Evolutionary conservation across 2,329 filamentous ascomycete species (phyloP), one percentile per base, ranked within the genome.

Genomic region (Geosmithia flava): DNA sequence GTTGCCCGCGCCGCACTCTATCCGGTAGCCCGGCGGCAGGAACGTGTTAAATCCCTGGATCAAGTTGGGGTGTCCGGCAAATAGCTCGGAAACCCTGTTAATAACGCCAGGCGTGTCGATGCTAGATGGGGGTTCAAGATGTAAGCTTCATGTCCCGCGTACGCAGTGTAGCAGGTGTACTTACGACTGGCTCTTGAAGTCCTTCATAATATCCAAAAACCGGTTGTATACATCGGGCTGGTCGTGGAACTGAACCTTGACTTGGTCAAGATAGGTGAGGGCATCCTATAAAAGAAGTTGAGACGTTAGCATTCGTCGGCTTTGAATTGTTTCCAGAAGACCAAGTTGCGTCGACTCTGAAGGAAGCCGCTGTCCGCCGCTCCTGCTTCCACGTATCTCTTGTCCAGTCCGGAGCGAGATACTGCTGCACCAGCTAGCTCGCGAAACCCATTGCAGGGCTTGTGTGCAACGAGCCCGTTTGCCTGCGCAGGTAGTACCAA

Each of bases 21-120:
- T 98, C 50, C 93, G 79, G 62, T 98, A 98, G 2, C 93, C 90
- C 0, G 90, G 90, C 3, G 93, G 93, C 8, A 98, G 71, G 62
- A 98, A 98, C 0, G 93, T 98, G 61, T 98, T 98, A 64, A 98
- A 98, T 0, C 93, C 93, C 65, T 97, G 91, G 45, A 98, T 97
- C 23, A 95, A 75, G 60, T 87, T 93, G 2, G 93, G 93, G 58
- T 98, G 91, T 2, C 93, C 93, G 20, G 91, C 90, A 61, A 98
- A 98, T 1, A 98, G 78, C 47, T 89, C 88, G 2, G 93, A 97
- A 27, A 98, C 93, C 45, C 93, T 83, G 58, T 95, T 94, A 56
- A 98, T 98, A 2, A 98, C 93, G 1, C 93, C 93, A 0, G 93
- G 93, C 0, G 93, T 98, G 62, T 98, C 93, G 58, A 98, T 98